Conservation (phyloP, 192 early-diverging fungal species). For the Oehlia diaphana region DNA sequence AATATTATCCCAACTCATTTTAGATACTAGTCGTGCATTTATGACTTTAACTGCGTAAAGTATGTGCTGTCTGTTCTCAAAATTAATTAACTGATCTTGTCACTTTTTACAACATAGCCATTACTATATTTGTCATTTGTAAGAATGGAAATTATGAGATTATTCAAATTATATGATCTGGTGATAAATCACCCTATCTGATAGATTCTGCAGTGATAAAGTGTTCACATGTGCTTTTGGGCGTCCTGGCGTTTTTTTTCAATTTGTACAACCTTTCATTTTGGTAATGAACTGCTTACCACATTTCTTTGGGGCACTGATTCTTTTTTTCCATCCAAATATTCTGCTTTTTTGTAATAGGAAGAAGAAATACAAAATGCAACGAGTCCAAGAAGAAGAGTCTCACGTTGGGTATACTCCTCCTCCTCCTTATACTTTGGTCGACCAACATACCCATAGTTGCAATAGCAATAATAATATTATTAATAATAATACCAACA, state of each 20-base stretch:
- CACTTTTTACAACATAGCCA: too few species aligned
- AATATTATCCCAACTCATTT: too few species aligned
- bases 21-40: too few species aligned
- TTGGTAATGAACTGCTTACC: not conserved
- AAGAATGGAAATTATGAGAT: too few species aligned
- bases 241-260: not conserved
- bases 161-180: too few species aligned
- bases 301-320: not conserved
- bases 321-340: not conserved
- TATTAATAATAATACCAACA: not conserved
- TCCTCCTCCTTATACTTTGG: slow-evolving; percentile 25
- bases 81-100: too few species aligned
- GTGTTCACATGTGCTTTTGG: slow-evolving; percentile 3
- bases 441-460: not conserved
- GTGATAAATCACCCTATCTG: not conserved
- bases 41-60: too few species aligned
- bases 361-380: slow-evolving; percentile 13
- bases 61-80: too few species aligned
- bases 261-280: not conserved
- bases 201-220: not conserved
- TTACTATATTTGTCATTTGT: too few species aligned
- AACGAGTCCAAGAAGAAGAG: slow-evolving; percentile 22
- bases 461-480: too few species aligned
- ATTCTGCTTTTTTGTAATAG: not conserved
- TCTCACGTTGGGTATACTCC: not conserved